Conservation (phyloP, 192 early-diverging fungal genomes). For the Backusella westeae region DNA sequence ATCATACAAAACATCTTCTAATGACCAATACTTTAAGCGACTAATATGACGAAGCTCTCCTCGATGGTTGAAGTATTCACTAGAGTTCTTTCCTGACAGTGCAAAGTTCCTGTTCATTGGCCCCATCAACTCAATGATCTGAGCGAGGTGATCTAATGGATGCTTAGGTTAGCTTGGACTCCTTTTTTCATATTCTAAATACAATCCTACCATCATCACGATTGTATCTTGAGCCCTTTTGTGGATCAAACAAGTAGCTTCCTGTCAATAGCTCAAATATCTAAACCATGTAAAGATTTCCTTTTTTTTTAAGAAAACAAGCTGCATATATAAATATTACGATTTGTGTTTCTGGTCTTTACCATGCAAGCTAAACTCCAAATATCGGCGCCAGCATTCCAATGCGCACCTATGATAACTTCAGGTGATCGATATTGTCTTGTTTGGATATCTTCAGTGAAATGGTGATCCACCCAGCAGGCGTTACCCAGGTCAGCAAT, state of each 20-base stretch:
- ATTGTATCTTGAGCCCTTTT: conserved; percentile 73
- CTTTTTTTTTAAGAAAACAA: neutral
- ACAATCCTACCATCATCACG: conserved; percentile 81
- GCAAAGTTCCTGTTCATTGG: conserved; percentile 77
- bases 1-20: conserved; percentile 83
- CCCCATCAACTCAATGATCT: conserved; percentile 94
- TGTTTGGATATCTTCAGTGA: conserved; percentile 96
- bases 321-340: neutral
- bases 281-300: conserved; percentile 16
- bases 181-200: neutral
- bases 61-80: conserved; percentile 85
- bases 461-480: conserved; percentile 94
- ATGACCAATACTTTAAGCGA: conserved; percentile 78
- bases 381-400: conserved; percentile 85
- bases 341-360: neutral
- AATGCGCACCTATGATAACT: conserved; percentile 86
- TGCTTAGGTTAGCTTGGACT: neutral
- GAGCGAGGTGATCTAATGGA: conserved; percentile 87
- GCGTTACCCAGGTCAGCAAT: conserved; percentile 97
- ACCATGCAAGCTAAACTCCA: conserved; percentile 95
- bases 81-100: conserved; percentile 78
- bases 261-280: conserved; percentile 91
- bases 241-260: conserved; percentile 95
- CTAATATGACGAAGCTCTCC: conserved; percentile 89
- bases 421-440: conserved; percentile 96